phyloP scores from a whole-genome alignment of 768 basidiomycete species.

The Trametes cubensis region DNA sequence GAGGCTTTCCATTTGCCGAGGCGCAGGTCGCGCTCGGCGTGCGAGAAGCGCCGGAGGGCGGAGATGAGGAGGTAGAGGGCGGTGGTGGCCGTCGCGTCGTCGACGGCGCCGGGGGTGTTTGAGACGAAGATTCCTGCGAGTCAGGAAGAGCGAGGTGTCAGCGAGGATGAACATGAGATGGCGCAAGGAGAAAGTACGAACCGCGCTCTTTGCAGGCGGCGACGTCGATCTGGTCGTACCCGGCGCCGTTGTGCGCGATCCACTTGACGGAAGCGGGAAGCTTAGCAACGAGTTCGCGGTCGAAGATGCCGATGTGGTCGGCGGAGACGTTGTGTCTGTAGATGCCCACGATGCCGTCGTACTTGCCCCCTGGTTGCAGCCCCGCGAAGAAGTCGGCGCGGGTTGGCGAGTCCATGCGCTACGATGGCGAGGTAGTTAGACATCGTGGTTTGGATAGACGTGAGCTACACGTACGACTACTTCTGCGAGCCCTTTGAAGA shows the following conservation, averaged over 20 bases:
- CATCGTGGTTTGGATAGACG: too few relatives aligned
- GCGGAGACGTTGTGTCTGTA: conserved; percentile 78
- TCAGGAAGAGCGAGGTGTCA: not conserved
- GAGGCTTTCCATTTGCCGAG: conserved; percentile 62
- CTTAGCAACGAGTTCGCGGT: conserved; percentile 72
- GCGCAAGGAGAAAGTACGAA: conserved; percentile 30
- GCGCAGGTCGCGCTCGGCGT: conserved; percentile 60
- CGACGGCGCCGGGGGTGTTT: conserved; percentile 88
- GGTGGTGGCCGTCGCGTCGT: conserved; percentile 90
- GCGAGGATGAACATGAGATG: not conserved
- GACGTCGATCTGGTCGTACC: conserved; percentile 89
- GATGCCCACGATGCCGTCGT: conserved; percentile 72
- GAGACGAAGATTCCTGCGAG: conserved; percentile 71
- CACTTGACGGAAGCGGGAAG: conserved; percentile 72
- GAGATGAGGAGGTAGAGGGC: conserved; percentile 84
- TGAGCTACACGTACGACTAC: conserved; percentile 61
- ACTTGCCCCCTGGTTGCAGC: conserved; percentile 69
- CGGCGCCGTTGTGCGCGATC: conserved; percentile 93
- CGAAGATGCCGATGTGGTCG: conserved; percentile 71
- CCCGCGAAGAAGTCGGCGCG: conserved; percentile 71
- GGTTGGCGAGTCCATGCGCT: conserved; percentile 28
- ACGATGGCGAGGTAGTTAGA: not conserved
- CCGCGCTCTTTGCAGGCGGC: conserved; percentile 71
- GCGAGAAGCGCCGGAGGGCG: conserved; percentile 70
- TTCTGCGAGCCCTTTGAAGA: conserved; percentile 71